Percentiles rank a stretch among this genome's conserved stretches.
Conservation (phyloP, 768 basidiomycete genomes). For the Tephrocybe sp. region DNA sequence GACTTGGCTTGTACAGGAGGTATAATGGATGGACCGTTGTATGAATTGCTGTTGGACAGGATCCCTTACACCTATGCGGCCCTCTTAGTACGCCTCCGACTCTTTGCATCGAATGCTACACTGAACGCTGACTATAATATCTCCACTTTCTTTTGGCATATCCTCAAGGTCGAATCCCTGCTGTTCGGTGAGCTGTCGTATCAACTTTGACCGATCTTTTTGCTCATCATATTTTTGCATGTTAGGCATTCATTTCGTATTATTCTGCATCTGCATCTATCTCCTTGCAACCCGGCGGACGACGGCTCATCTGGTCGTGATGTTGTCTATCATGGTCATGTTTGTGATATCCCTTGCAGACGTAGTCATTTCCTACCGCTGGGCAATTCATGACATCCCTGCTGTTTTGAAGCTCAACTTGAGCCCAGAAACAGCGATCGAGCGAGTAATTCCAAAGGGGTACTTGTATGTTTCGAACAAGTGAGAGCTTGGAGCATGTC, state of each 20-base stretch:
- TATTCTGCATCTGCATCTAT: conserved; percentile 32
- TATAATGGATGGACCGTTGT: background rate
- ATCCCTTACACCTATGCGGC: conserved; percentile 2
- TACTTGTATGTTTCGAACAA: conserved; percentile 36
- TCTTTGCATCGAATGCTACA: background rate
- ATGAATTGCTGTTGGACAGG: background rate
- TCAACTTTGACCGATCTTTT: background rate
- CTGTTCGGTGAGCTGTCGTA: conserved; percentile 10
- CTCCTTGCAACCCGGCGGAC: conserved; percentile 27
- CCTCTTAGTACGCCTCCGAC: background rate
- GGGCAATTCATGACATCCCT: conserved; percentile 22
- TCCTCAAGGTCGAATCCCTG: conserved; percentile 11
- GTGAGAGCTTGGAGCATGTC: conserved; percentile 18
- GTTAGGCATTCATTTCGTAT: conserved; percentile 32
- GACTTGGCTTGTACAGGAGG: too few species aligned
- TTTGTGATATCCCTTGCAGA: conserved; percentile 32
- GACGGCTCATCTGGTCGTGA: conserved; percentile 24
- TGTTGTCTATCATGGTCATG: conserved; percentile 31
- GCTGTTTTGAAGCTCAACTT: conserved; percentile 10
- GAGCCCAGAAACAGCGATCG: background rate
- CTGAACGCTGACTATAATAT: background rate
- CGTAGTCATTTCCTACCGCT: conserved; percentile 29
- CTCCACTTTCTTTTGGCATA: background rate
- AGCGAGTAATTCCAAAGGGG: conserved; percentile 24
- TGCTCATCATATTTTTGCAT: background rate